Base-by-base conservation (phyloP, 2,329 filamentous ascomycete genomes). In the Westerdykella sp. region DNA sequence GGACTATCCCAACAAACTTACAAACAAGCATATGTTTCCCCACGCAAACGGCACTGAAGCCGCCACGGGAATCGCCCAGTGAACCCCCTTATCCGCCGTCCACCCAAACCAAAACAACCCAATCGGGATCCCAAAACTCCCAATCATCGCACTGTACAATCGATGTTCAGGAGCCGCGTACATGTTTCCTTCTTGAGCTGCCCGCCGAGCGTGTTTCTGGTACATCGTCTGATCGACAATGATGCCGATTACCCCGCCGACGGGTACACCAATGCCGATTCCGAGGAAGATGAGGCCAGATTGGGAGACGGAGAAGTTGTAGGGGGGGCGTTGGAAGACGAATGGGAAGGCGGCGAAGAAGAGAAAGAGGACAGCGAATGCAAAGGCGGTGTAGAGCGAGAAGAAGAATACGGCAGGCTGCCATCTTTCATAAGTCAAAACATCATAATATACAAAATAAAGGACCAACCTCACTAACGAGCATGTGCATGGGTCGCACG, bases 21-120 rank as follows among this genome's bases (percentile, higher is more conserved):
- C 71, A 51, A 83, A 83, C 2, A 83, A 66, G 46, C 73, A 77
- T 1, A 82, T 60, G 50, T 81, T 81, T 1, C 79, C 79, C 71
- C 75, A 80, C 0, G 76, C 76, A 53, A 83, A 82, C 0, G 74
- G 68, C 2, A 80, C 65, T 6, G 78, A 75, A 4, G 76, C 73
- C 0, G 75, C 59, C 0, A 73, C 69, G 0, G 76, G 72, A 16
- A 71, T 71, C 0, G 70, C 73, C 75, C 77, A 81, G 3, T 71
- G 69, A 1, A 75, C 56, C 6, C 65, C 66, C 1, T 50, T 44
- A 4, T 68, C 60, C 0, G 75, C 73, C 1, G 74, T 73, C 79
- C 79, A 83, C 1, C 72, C 77, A 49, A 80, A 80, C 77, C 79
- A 80, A 53, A 81, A 81, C 9, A 83, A 56, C 0, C 73, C 73